Percentiles rank a stretch among this genome's conserved stretches.
These are phyloP conservation scores for Vigna nakashimae DNA, from an alignment of 306 rosid genomes.

Conservation along the genomic window DNA sequence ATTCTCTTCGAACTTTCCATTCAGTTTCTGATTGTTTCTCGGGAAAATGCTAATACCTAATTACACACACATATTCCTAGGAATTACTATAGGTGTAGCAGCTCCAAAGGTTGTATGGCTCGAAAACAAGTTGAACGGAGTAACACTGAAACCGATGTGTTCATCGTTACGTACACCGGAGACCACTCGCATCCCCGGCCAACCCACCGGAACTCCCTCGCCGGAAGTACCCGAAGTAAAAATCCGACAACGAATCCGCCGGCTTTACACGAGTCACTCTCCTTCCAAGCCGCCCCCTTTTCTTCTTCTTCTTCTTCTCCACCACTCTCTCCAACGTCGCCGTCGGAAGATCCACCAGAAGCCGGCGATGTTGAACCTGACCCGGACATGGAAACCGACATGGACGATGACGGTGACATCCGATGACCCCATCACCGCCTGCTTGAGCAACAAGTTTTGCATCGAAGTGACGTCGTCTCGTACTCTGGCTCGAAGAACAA, in stretches of 20 bases:
- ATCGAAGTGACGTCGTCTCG: not conserved
- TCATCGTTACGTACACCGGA: slow-evolving; percentile 71
- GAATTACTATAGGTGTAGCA: slow-evolving; percentile 86
- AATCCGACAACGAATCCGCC: slow-evolving; percentile 14
- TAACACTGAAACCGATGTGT: slow-evolving; percentile 54
- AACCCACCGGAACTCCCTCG: slow-evolving; percentile 76
- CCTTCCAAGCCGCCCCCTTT: not conserved
- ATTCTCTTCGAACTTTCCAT: not conserved
- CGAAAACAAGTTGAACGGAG: slow-evolving; percentile 86
- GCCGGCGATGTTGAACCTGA: slow-evolving; percentile 2
- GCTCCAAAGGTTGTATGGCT: slow-evolving; percentile 76
- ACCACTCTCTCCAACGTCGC: slow-evolving; percentile 36
- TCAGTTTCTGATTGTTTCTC: slow-evolving; percentile 23
- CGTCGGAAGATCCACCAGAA: slow-evolving; percentile 37
- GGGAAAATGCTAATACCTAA: slow-evolving; percentile 10
- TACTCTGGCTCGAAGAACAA: no score
- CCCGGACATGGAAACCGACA: slow-evolving; percentile 19
- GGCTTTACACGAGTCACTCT: not conserved
- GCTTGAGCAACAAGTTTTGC: not conserved
- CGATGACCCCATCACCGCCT: slow-evolving; percentile 39
- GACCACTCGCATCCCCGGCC: slow-evolving; percentile 82
- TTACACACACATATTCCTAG: slow-evolving; percentile 36
- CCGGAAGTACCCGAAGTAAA: slow-evolving; percentile 69
- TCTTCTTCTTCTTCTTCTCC: slow-evolving; percentile 25
- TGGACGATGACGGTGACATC: slow-evolving; percentile 32